Percentiles rank a stretch among this genome's conserved stretches.
Evolutionary conservation across 225 moss, liverwort and hornwort species (phyloP).

Genomic region (Physcomitrellopsis africana): DNA sequence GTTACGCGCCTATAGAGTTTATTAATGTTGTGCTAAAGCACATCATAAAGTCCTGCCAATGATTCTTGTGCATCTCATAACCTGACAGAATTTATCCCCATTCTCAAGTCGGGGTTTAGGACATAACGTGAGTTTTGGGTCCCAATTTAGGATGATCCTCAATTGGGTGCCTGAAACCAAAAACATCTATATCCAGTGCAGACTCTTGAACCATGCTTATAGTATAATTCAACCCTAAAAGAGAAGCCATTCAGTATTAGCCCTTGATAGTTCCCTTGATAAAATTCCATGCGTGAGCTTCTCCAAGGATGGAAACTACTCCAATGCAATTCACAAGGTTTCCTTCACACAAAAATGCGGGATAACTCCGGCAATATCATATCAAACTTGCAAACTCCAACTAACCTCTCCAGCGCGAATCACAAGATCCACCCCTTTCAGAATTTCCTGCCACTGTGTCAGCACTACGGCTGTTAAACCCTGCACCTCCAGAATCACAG

Average conservation of each 20-base stretch:
- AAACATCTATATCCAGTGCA: too few species aligned
- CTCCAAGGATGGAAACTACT: neutral
- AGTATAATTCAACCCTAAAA: neutral
- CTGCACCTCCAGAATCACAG: slow-evolving; percentile 78
- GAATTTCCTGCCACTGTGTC: slow-evolving; percentile 84
- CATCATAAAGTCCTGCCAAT: neutral
- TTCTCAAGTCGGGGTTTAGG: too few species aligned
- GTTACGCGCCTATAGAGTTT: neutral
- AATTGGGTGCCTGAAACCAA: too few species aligned
- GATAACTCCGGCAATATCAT: neutral
- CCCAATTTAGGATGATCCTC: neutral
- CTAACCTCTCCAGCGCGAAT: slow-evolving; percentile 90
- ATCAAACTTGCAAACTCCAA: neutral
- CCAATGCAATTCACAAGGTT: neutral
- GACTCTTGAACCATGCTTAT: too few species aligned
- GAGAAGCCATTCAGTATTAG: neutral
- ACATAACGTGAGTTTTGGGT: neutral
- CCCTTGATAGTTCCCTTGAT: neutral
- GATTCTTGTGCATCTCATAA: neutral
- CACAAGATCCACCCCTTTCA: slow-evolving; percentile 83
- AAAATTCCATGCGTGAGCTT: neutral
- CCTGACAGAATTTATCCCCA: neutral
- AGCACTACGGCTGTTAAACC: slow-evolving; percentile 80
- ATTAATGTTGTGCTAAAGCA: neutral
- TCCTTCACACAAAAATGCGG: neutral